These are phyloP conservation scores for Croton laevigatus DNA, from an alignment of 441 rosid species.

Conservation along the genomic window DNA sequence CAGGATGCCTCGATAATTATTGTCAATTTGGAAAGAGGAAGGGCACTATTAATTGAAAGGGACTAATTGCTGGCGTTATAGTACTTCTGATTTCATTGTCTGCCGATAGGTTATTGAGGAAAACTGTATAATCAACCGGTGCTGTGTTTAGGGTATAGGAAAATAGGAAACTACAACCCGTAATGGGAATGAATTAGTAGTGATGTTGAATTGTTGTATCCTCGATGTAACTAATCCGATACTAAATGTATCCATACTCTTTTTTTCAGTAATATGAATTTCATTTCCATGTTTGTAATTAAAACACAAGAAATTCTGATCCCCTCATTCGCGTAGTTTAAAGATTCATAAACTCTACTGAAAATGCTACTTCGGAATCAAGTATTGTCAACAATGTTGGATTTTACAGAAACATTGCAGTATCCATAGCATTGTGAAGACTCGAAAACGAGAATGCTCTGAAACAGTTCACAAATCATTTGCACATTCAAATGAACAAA, in stretches of 20 bases:
- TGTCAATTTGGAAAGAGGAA: constrained; percentile 10
- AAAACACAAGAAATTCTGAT: background rate
- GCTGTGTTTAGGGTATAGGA: background rate
- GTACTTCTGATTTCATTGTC: background rate
- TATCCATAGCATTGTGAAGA: too few species aligned
- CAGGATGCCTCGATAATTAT: background rate
- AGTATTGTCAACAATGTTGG: too few species aligned
- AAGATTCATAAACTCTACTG: too few species aligned
- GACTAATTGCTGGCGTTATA: background rate
- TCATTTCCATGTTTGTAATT: background rate
- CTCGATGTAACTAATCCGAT: background rate
- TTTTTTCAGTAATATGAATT: background rate
- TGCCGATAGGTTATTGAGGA: background rate
- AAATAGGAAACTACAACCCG: background rate
- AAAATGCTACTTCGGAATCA: too few species aligned
- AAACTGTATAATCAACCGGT: constrained; percentile 3
- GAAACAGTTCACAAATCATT: background rate
- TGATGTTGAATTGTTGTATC: background rate
- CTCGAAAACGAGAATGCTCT: too few species aligned
- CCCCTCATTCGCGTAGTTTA: too few species aligned
- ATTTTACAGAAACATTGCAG: too few species aligned
- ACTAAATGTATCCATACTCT: background rate
- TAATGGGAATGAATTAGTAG: background rate
- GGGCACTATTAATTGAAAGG: background rate
- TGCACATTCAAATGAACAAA: background rate